Percentiles rank a stretch among this genome's conserved stretches.
Evolutionary conservation across 1,284 basidiomycete species (phyloP).

Genomic region (Megacollybia platyphylla): DNA sequence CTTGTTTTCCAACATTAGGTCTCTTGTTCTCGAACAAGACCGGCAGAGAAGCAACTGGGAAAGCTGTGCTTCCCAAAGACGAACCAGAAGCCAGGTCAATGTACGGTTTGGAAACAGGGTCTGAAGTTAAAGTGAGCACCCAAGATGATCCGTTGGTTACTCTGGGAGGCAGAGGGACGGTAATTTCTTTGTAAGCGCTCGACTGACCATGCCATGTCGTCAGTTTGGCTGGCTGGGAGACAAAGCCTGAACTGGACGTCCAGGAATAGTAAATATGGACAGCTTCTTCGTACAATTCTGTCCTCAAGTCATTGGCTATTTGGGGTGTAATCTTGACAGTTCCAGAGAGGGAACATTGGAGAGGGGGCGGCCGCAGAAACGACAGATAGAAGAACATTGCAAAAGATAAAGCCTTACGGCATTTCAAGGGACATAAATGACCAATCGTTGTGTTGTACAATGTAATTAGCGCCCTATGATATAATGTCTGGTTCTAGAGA

Average conservation of each 20-base stretch:
- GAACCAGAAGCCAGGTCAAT: slow-evolving; percentile 20
- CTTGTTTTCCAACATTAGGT: slow-evolving; percentile 43
- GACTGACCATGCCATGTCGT: slow-evolving; percentile 52
- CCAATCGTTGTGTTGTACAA: no score
- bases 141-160: slow-evolving; percentile 41
- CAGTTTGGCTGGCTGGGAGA: slow-evolving; percentile 40
- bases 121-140: slow-evolving; percentile 43
- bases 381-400: slow-evolving; percentile 69
- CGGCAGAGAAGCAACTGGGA: slow-evolving; percentile 57
- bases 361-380: slow-evolving; percentile 64
- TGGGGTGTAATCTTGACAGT: slow-evolving; percentile 53
- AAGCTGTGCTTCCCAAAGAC: slow-evolving; percentile 25
- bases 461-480: no score
- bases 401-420: not conserved
- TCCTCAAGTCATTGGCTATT: slow-evolving; percentile 70
- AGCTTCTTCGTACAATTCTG: slow-evolving; percentile 37
- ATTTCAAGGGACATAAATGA: no score
- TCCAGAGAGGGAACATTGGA: slow-evolving; percentile 23
- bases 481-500: no score
- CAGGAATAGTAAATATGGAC: slow-evolving; percentile 49
- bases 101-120: slow-evolving; percentile 8
- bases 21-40: slow-evolving; percentile 30
- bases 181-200: slow-evolving; percentile 62
- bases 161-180: slow-evolving; percentile 45
- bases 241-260: slow-evolving; percentile 13